These are phyloP conservation scores for Calocybe indica DNA, from an alignment of 768 basidiomycete genomes.

Conservation along the genomic window DNA sequence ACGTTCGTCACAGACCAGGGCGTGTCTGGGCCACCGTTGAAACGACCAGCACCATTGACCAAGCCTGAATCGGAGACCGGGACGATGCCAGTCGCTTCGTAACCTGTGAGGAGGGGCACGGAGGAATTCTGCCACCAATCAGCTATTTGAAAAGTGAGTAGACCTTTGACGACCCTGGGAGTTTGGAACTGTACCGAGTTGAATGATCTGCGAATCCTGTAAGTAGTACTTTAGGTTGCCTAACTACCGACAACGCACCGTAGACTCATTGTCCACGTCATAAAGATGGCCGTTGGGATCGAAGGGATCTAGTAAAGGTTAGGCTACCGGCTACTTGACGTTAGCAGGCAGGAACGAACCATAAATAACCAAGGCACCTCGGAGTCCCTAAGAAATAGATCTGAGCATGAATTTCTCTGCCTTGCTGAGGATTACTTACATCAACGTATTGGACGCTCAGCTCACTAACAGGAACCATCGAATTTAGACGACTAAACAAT, in stretches of 20 bases:
- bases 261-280: constrained; percentile 10
- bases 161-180: constrained; percentile 5
- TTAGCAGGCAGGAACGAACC: constrained; percentile 12
- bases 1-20: constrained; percentile 34
- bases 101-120: constrained; percentile 17
- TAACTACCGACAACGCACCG: constrained; percentile 1
- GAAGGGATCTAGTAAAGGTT: constrained; percentile 4
- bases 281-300: constrained; percentile 10
- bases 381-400: constrained; percentile 16
- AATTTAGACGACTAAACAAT: not conserved
- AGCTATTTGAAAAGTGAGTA: constrained; percentile 24
- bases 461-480: constrained; percentile 8
- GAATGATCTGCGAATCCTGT: constrained; percentile 7
- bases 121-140: constrained; percentile 36
- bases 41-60: constrained; percentile 40
- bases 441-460: constrained; percentile 23
- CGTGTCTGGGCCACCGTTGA: constrained; percentile 26
- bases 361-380: constrained; percentile 28
- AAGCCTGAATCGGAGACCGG: constrained; percentile 31
- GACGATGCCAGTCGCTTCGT: constrained; percentile 18
- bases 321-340: not conserved
- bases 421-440: constrained; percentile 8
- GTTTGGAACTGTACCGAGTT: constrained; percentile 8
- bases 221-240: not conserved
- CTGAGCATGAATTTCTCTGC: not conserved